Percentiles rank a stretch among this genome's conserved stretches.
Conservation (phyloP, 208 protist species). For the Leishmania amazonensis region DNA sequence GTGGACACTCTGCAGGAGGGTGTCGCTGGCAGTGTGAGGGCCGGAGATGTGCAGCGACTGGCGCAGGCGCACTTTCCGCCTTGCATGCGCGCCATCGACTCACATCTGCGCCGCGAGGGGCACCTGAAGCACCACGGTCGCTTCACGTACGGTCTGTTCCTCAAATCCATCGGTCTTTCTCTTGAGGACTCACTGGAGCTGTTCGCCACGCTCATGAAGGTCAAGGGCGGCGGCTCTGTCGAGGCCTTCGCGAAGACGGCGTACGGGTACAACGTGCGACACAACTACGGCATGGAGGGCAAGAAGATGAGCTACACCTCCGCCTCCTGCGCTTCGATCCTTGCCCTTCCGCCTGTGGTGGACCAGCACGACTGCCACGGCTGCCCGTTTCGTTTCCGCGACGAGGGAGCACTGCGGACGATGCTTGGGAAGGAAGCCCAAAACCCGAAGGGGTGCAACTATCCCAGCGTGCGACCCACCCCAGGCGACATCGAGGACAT, state of each 20-base stretch:
- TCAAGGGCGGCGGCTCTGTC: slow-evolving; percentile 70
- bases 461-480: slow-evolving; percentile 41
- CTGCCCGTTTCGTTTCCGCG: slow-evolving; percentile 89
- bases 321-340: slow-evolving; percentile 74
- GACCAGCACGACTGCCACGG: slow-evolving; percentile 89
- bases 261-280: slow-evolving; percentile 92
- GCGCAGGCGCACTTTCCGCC: slow-evolving; percentile 90
- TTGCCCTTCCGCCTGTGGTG: slow-evolving; percentile 82
- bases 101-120: slow-evolving; percentile 75
- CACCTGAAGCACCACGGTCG: slow-evolving; percentile 92
- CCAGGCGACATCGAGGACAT: slow-evolving; percentile 88
- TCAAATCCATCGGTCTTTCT: slow-evolving; percentile 90
- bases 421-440: slow-evolving; percentile 55
- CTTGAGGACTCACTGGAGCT: slow-evolving; percentile 85
- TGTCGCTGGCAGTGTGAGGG: slow-evolving; percentile 51
- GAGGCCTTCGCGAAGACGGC: slow-evolving; percentile 83
- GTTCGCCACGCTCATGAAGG: slow-evolving; percentile 86
- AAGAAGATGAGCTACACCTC: slow-evolving; percentile 92
- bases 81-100: slow-evolving; percentile 90
- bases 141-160: slow-evolving; percentile 90
- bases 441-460: slow-evolving; percentile 57
- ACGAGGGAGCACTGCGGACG: slow-evolving; percentile 66
- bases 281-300: slow-evolving; percentile 93
- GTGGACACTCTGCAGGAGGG: slow-evolving; percentile 59
- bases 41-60: slow-evolving; percentile 75